Percentiles rank a stretch among this genome's conserved stretches.
phyloP scores from a whole-genome alignment of 352 stramenopile genomes.

The Globisporangium nunn region DNA sequence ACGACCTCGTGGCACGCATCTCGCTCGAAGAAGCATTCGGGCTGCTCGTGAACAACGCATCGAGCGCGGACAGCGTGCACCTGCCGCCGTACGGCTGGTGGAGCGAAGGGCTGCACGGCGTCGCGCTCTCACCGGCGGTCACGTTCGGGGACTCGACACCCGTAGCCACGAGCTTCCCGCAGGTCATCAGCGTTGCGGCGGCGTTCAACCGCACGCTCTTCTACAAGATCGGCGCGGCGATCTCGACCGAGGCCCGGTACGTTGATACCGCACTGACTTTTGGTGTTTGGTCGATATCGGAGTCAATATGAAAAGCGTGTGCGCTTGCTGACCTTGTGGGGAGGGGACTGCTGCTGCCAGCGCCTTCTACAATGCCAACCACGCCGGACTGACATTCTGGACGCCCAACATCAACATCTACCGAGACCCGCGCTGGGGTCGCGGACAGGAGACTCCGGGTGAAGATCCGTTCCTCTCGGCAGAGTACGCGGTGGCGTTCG shows the following conservation, averaged over 20 bases:
- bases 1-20: constrained; percentile 60
- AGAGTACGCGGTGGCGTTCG: constrained; percentile 82
- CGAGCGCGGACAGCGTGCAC: constrained; percentile 16
- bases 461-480: constrained; percentile 87
- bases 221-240: constrained; percentile 57
- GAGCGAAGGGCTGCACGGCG: constrained; percentile 86
- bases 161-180: constrained; percentile 87
- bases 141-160: constrained; percentile 38
- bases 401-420: constrained; percentile 93
- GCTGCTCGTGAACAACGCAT: constrained; percentile 61
- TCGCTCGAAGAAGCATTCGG: constrained; percentile 59
- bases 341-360: background rate
- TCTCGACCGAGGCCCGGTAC: constrained; percentile 70
- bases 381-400: constrained; percentile 87
- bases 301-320: no score
- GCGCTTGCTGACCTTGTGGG: background rate
- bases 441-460: constrained; percentile 85
- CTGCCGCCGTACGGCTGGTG: constrained; percentile 84
- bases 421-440: constrained; percentile 88
- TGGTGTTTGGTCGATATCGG: no score
- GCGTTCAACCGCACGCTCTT: constrained; percentile 89
- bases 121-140: constrained; percentile 66
- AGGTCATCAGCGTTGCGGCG: constrained; percentile 64
- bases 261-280: no score
- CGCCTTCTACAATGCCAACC: constrained; percentile 73